phyloP scores from a whole-genome alignment of 176 grass and related monocot species.

The Pontederia crassipes region DNA sequence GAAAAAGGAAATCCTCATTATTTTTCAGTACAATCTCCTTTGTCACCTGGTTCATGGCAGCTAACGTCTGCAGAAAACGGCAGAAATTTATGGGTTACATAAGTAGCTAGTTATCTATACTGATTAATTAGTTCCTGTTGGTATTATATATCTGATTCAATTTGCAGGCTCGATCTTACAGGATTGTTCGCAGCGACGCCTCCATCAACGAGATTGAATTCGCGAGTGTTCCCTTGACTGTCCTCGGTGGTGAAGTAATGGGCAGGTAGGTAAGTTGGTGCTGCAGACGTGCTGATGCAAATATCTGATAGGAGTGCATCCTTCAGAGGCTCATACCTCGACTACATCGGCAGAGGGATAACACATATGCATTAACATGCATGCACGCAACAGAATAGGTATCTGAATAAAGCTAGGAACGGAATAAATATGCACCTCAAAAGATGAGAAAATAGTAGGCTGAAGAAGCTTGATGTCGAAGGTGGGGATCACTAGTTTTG shows the following conservation, averaged over 20 bases:
- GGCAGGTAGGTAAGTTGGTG: constrained; percentile 57
- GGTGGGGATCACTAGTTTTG: constrained; percentile 49
- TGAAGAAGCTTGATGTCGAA: constrained; percentile 48
- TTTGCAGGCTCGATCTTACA: constrained; percentile 19
- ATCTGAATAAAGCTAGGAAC: too few species aligned
- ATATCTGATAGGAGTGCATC: constrained; percentile 46
- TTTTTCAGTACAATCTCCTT: constrained; percentile 38
- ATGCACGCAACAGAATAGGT: background rate
- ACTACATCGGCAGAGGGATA: constrained; percentile 7
- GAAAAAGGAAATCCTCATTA: constrained; percentile 17
- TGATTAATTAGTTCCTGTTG: too few species aligned
- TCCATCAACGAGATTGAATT: constrained; percentile 60
- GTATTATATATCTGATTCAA: background rate
- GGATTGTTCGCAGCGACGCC: constrained; percentile 75
- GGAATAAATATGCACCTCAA: constrained; percentile 30
- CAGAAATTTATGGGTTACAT: background rate
- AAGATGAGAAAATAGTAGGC: constrained; percentile 61
- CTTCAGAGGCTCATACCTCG: constrained; percentile 27
- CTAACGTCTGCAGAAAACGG: constrained; percentile 25
- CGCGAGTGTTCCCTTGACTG: constrained; percentile 8
- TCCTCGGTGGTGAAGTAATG: constrained; percentile 43
- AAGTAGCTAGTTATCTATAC: background rate
- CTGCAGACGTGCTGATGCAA: constrained; percentile 69
- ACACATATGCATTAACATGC: background rate
- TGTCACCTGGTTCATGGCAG: constrained; percentile 38